Evolutionary conservation across 2,329 filamentous ascomycete genomes (phyloP), one percentile per base, ranked within the genome.

Genomic region (Arthrobotrys sphaeroides): DNA sequence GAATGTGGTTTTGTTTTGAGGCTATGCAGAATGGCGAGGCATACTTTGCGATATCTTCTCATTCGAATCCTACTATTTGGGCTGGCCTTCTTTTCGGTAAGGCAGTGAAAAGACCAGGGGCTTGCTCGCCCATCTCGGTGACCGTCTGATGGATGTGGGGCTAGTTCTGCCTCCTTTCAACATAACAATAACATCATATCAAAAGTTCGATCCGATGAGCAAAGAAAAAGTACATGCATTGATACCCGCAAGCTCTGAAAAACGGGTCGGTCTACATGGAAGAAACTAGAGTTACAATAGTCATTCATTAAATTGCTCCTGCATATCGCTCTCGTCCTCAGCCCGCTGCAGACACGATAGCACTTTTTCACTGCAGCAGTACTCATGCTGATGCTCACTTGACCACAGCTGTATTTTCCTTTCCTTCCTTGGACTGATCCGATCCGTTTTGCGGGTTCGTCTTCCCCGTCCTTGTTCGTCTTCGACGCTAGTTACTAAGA

Each of bases 1-100:
- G 53, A 74, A 62, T 74, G 62, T 74, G 53, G 66, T 47, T 40
- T 57, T 45, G n/a, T 16, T 36, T 47, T 55, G 70, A 64, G 70
- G 70, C 70, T 74, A 68, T 74, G n/a, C n/a, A n/a, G n/a, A n/a
- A n/a, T n/a, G 68, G 51, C 70, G 62, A 67, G 70, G 62, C 62
- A 42, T 45, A 73, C 69, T 73, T 9, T 36, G 31, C 22, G 40
- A 55, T n/a, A 18, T 7, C n/a, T 38, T 33, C 42, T 43, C 42
- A 22, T 31, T 38, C 62, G 72, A 69, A 75, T 75, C 72, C 72
- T 75, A 75, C 72, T 75, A 26, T 65, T 75, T 69, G 67, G 72
- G 62, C 64, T 57, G 51, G 49, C 12, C 16, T 33, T n/a, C 28
- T 40, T 24, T 36, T 49, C 22, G 12, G 45, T 64, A 53, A 42